Conservation (phyloP, 2,329 filamentous ascomycete genomes). For the Pseudocercospora eumusae region DNA sequence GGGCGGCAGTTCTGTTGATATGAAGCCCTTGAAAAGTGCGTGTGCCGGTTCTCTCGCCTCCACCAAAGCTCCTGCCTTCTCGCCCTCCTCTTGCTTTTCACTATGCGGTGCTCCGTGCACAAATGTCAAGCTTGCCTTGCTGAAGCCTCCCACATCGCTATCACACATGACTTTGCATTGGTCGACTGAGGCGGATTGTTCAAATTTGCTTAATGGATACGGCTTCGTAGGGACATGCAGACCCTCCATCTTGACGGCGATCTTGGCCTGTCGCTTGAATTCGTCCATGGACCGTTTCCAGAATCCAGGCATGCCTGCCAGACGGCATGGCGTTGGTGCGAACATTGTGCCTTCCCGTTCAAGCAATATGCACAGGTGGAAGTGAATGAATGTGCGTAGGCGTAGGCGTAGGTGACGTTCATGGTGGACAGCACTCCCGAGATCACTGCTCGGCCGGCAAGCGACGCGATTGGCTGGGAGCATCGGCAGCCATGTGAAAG, state of each 20-base stretch:
- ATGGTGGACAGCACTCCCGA: background rate
- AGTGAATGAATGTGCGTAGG: background rate
- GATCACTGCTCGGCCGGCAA: background rate
- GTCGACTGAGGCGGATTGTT: slow-evolving; percentile 46
- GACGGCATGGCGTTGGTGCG: slow-evolving; percentile 28
- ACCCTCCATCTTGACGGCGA: slow-evolving; percentile 68
- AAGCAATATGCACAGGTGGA: background rate
- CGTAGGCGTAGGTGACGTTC: slow-evolving; percentile 9
- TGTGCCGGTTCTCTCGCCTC: slow-evolving; percentile 58
- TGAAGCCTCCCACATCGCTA: slow-evolving; percentile 79
- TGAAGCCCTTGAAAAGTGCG: slow-evolving; percentile 80
- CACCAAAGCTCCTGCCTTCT: slow-evolving; percentile 16
- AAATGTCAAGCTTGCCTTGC: slow-evolving; percentile 70
- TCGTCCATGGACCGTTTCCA: slow-evolving; percentile 61
- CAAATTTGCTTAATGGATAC: slow-evolving; percentile 66
- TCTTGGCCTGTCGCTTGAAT: slow-evolving; percentile 57
- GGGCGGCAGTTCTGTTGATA: slow-evolving; percentile 79
- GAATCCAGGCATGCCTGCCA: slow-evolving; percentile 50
- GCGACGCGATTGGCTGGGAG: background rate
- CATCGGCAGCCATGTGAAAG: background rate
- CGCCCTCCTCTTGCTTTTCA: slow-evolving; percentile 22
- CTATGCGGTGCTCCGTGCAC: slow-evolving; percentile 28
- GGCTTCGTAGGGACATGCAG: slow-evolving; percentile 66
- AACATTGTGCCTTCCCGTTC: slow-evolving; percentile 21
- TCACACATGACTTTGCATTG: slow-evolving; percentile 79